Conservation (phyloP, 2,329 filamentous ascomycete genomes). For the Xylariaceae sp. region DNA sequence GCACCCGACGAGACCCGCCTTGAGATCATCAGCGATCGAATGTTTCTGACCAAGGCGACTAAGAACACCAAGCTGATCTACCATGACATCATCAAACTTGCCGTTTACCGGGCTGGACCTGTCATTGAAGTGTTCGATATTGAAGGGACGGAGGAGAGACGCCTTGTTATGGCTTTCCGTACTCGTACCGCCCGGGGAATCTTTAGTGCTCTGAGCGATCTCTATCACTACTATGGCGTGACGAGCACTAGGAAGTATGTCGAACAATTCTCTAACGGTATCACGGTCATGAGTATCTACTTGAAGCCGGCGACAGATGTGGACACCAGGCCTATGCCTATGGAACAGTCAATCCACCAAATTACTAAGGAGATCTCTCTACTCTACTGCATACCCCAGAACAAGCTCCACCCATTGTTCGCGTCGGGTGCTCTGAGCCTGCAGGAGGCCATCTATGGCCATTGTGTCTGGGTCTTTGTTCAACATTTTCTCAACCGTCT, state of each 20-base stretch:
- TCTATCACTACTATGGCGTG: constrained; percentile 98
- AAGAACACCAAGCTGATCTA: constrained; percentile 95
- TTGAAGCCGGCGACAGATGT: constrained; percentile 70
- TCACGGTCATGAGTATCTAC: constrained; percentile 96
- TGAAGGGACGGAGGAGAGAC: constrained; percentile 86
- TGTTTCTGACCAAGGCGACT: constrained; percentile 95
- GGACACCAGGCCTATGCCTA: constrained; percentile 68
- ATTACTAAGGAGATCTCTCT: constrained; percentile 98
- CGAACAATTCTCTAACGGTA: constrained; percentile 98
- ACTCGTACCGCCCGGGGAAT: constrained; percentile 88
- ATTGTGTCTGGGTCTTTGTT: constrained; percentile 96
- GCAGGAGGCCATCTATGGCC: constrained; percentile 95
- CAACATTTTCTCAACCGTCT: constrained; percentile 97
- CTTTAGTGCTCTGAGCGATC: constrained; percentile 91
- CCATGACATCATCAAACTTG: constrained; percentile 86
- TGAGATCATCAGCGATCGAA: constrained; percentile 87
- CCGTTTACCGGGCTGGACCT: constrained; percentile 82
- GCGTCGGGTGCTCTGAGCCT: constrained; percentile 83
- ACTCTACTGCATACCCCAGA: constrained; percentile 96
- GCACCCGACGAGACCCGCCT: constrained; percentile 80
- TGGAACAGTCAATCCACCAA: constrained; percentile 95
- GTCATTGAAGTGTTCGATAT: constrained; percentile 99
- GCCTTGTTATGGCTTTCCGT: constrained; percentile 91
- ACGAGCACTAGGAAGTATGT: constrained; percentile 97
- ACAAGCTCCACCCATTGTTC: constrained; percentile 91